Conservation (phyloP, 345 rosid genomes). For the Pistacia atlantica region DNA sequence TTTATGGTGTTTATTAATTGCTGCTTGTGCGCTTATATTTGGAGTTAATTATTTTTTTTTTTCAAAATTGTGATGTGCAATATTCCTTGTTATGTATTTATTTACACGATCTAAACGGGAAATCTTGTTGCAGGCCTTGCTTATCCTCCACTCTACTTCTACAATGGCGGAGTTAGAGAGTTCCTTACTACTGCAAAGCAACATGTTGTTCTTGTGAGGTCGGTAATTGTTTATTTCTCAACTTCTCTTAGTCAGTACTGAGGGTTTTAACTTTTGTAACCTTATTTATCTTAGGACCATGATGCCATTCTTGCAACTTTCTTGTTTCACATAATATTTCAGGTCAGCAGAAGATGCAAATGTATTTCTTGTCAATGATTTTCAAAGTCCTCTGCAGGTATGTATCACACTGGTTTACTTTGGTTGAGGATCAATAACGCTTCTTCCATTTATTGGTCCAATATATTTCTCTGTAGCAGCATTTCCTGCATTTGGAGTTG, state of each 20-base stretch:
- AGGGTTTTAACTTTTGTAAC: not conserved
- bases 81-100: not conserved
- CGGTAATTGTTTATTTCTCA: constrained; percentile 20
- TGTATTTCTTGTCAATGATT: constrained; percentile 87
- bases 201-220: constrained; percentile 87
- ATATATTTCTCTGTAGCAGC: not conserved
- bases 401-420: constrained; percentile 12
- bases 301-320: constrained; percentile 4
- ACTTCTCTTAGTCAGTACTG: not conserved
- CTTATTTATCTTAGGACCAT: constrained; percentile 8
- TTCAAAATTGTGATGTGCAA: not conserved
- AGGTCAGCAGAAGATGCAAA: constrained; percentile 95
- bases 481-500: not conserved
- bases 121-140: constrained; percentile 74
- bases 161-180: constrained; percentile 91
- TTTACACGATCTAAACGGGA: not conserved
- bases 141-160: constrained; percentile 89
- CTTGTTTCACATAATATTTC: constrained; percentile 29
- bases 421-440: not conserved
- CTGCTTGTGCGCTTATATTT: not conserved
- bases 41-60: not conserved
- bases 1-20: not conserved
- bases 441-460: not conserved
- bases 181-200: constrained; percentile 87
- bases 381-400: constrained; percentile 90